Evolutionary conservation across 2,329 filamentous ascomycete species (phyloP), one percentile per base, ranked within the genome.

Genomic region (Elsinoe arachidis): DNA sequence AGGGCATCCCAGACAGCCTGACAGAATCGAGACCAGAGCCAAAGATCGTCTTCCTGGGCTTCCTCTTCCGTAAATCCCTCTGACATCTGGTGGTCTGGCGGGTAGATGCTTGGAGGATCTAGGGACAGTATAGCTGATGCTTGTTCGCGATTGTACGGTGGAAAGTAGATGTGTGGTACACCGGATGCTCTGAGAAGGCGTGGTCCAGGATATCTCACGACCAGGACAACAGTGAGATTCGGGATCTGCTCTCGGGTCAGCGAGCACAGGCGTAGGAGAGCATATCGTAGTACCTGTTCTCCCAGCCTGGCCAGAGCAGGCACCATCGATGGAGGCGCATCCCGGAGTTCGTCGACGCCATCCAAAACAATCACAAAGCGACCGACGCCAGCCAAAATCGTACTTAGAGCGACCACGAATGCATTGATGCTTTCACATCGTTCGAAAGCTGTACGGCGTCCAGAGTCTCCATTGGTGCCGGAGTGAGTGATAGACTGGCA

Each of bases 1-100:
- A 97, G 78, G 1, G 91, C 84, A 68, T 99, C 93, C 78, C 95
- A 93, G 12, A 96, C 84, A 3, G 89, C 88, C 51, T 83, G 83
- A 61, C 86, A 83, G 74, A 95, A 97, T 44, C 90, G 84, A 12
- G 82, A 76, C 87, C 88, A 93, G 14, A 92, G 80, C 71, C 87
- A 86, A 21, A 73, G 69, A 9, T 86, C 86, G 75, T 84, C 73
- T 76, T 83, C 65, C 69, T 73, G 63, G 75, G 77, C 73, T 12
- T 72, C 63, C 41, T 76, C 72, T 37, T 70, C 67, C 6, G 74
- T 74, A 62, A 78, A 76, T 57, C 78, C 74, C 30, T 59, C 53
- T 15, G 53, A 21, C 33, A 46, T 43, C 21, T 43, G 23, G 12
- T 49, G 54, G 10, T 66, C 66, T 5, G 62, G 60, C 1, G 62